Percentiles rank a stretch among this genome's conserved stretches.
Evolutionary conservation across 352 stramenopile species (phyloP).

Genomic region (Globisporangium nunn): DNA sequence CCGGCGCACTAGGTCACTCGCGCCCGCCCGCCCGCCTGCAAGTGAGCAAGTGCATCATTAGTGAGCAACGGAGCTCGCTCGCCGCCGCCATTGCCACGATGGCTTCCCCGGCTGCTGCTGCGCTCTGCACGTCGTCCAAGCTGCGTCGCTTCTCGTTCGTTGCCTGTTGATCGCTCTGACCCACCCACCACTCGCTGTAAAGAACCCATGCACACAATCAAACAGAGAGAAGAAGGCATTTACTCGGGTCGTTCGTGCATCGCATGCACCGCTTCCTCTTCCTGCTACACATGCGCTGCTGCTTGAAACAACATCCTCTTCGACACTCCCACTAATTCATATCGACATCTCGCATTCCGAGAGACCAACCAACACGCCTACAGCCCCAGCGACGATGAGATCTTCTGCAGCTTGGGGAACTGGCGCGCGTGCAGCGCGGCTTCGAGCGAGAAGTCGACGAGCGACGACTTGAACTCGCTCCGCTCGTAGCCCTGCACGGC

Average conservation of each 20-base stretch:
- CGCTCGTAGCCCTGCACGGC: slow-evolving; percentile 9
- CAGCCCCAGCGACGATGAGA: slow-evolving; percentile 3
- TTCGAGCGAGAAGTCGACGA: slow-evolving; percentile 14
- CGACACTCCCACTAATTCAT: too few species aligned
- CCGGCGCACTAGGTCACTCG: slow-evolving; percentile 11
- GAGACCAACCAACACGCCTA: neutral
- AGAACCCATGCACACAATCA: too few species aligned
- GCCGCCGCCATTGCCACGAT: neutral
- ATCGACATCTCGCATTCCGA: too few species aligned
- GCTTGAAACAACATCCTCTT: neutral
- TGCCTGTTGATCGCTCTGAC: neutral
- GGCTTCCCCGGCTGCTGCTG: neutral
- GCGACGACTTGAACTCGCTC: slow-evolving; percentile 10
- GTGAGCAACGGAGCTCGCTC: neutral
- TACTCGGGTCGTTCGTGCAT: too few species aligned
- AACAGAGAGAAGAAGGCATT: too few species aligned
- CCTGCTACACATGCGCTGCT: neutral
- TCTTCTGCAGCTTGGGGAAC: slow-evolving; percentile 6
- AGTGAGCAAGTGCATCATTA: too few species aligned
- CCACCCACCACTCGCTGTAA: neutral
- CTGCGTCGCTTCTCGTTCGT: neutral
- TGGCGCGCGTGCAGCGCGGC: slow-evolving; percentile 9
- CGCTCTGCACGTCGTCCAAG: slow-evolving; percentile 1
- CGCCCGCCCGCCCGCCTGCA: too few species aligned
- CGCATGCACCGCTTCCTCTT: too few species aligned